Evolutionary conservation across 2,329 filamentous ascomycete genomes (phyloP).

Genomic region (Malbranchea zuffiana): DNA sequence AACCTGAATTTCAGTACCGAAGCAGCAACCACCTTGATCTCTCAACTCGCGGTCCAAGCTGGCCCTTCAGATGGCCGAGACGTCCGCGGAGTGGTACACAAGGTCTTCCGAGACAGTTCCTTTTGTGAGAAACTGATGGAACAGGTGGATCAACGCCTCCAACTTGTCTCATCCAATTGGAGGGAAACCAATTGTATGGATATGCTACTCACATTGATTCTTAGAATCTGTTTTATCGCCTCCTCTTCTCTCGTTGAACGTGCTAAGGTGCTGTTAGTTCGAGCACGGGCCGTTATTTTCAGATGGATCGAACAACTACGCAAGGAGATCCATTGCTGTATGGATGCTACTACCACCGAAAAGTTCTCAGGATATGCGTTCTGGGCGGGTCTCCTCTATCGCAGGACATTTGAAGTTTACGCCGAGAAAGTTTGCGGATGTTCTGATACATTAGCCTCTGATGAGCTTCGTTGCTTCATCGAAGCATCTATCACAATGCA

Average conservation of each 20-base stretch:
- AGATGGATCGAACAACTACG: conserved; percentile 43
- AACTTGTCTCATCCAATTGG: conserved; percentile 45
- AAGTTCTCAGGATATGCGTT: conserved; percentile 16
- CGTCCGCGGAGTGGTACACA: conserved; percentile 39
- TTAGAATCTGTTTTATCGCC: conserved; percentile 31
- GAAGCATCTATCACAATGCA: conserved; percentile 30
- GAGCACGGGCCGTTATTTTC: conserved; percentile 35
- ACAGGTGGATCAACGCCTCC: conserved; percentile 40
- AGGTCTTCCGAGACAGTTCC: conserved; percentile 36
- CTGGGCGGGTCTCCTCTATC: conserved; percentile 14
- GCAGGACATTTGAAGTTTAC: conserved; percentile 14
- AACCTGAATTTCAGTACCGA: conserved; percentile 52
- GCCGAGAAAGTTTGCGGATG: conserved; percentile 4
- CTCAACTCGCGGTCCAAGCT: conserved; percentile 44
- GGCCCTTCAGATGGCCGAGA: conserved; percentile 38
- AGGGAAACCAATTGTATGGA: conserved; percentile 50
- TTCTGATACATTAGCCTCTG: conserved; percentile 4
- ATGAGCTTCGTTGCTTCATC: conserved; percentile 9
- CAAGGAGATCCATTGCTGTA: conserved; percentile 33
- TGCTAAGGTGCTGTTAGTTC: conserved; percentile 28
- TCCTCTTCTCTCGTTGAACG: conserved; percentile 12
- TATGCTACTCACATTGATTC: conserved; percentile 41
- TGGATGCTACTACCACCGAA: conserved; percentile 24
- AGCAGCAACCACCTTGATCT: conserved; percentile 40
- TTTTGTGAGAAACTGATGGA: conserved; percentile 43